Conservation (phyloP, 129 eudicot species). For the Flaveria trinervia region DNA sequence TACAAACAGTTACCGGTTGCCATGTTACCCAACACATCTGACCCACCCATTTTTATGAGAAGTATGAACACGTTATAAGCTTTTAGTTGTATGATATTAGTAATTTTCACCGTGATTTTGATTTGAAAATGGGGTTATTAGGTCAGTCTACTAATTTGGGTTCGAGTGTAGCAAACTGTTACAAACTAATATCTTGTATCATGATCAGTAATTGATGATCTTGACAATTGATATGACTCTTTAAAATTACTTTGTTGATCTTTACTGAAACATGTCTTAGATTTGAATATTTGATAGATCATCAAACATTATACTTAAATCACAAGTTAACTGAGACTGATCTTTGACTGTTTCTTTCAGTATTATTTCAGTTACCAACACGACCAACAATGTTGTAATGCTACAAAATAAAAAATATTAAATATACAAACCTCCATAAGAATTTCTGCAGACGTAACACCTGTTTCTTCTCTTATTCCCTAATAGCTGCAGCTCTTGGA, state of each 20-base stretch:
- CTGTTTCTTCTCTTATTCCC: constrained; percentile 98
- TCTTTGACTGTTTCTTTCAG: constrained; percentile 14
- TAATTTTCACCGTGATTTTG: not conserved
- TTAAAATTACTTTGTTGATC: not conserved
- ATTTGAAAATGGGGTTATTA: not conserved
- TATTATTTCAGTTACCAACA: not conserved
- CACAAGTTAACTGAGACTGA: not conserved
- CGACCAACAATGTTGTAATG: not conserved
- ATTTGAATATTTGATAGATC: not conserved
- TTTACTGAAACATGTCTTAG: not conserved
- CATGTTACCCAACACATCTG: not conserved
- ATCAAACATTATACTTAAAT: not conserved
- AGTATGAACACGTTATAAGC: not conserved
- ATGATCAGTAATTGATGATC: not conserved
- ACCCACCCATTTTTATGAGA: not conserved
- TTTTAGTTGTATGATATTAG: not conserved
- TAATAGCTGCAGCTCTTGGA: constrained; percentile 83
- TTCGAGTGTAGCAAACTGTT: not conserved
- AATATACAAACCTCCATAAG: constrained; percentile 74
- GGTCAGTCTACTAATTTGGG: not conserved
- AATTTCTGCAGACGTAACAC: constrained; percentile 86
- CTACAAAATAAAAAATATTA: not conserved
- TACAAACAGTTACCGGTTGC: not conserved
- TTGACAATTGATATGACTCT: not conserved
- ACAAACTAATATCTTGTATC: not conserved